Evolutionary conservation across 768 basidiomycete genomes (phyloP).

Genomic region (Amanita rimosa): DNA sequence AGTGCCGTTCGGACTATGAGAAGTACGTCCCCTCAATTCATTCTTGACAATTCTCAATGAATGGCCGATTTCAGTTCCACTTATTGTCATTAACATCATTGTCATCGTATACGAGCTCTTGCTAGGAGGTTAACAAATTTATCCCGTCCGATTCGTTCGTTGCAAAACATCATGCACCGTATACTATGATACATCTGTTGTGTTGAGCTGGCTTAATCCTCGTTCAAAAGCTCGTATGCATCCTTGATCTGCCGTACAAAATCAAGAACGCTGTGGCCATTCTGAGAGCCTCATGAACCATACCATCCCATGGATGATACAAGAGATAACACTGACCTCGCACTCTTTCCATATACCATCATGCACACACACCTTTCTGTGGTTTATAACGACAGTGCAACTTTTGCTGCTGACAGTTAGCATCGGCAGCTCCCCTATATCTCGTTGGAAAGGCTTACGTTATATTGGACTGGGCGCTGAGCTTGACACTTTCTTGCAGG

Average conservation of each 20-base stretch:
- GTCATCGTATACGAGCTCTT: slow-evolving; percentile 82
- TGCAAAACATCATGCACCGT: no score
- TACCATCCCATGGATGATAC: background rate
- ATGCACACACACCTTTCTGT: slow-evolving; percentile 56
- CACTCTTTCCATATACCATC: slow-evolving; percentile 75
- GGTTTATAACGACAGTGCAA: slow-evolving; percentile 77
- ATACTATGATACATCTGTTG: no score
- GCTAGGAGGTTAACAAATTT: slow-evolving; percentile 32
- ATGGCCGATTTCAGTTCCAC: slow-evolving; percentile 52
- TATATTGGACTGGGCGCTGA: slow-evolving; percentile 37
- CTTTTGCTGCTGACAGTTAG: slow-evolving; percentile 43
- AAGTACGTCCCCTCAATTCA: slow-evolving; percentile 47
- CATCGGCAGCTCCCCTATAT: background rate
- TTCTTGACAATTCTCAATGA: slow-evolving; percentile 8
- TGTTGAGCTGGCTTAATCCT: background rate
- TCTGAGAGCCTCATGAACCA: slow-evolving; percentile 26
- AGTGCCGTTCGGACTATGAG: slow-evolving; percentile 95
- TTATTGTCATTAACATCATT: slow-evolving; percentile 79
- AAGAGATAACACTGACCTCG: slow-evolving; percentile 34
- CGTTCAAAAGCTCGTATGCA: slow-evolving; percentile 60
- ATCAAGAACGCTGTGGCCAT: slow-evolving; percentile 62
- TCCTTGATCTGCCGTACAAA: slow-evolving; percentile 71
- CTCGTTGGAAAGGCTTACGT: slow-evolving; percentile 25
- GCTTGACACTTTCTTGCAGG: slow-evolving; percentile 45
- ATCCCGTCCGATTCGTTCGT: no score